These are phyloP conservation scores for Naumovozyma dairenensis DNA, from an alignment of 805 yeast species.

Conservation along the genomic window DNA sequence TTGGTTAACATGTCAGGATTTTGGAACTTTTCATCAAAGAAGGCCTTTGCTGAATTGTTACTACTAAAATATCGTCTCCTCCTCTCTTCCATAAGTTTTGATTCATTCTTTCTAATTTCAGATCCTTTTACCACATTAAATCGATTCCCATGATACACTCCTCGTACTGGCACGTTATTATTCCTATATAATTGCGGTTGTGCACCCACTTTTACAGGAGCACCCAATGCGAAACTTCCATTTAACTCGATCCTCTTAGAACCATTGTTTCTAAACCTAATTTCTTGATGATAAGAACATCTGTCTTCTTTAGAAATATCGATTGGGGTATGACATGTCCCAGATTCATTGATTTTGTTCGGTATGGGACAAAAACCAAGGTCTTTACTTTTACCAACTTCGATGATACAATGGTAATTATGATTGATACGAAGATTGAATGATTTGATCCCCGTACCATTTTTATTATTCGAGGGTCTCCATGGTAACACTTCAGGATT, in stretches of 20 bases:
- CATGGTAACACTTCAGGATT: slow-evolving; percentile 57
- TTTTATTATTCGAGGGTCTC: slow-evolving; percentile 19
- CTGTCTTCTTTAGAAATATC: slow-evolving; percentile 42
- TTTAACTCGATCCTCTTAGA: slow-evolving; percentile 72
- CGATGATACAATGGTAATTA: slow-evolving; percentile 45
- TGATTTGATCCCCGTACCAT: slow-evolving; percentile 22
- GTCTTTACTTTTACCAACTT: slow-evolving; percentile 62
- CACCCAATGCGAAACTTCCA: slow-evolving; percentile 45
- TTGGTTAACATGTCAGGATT: slow-evolving; percentile 38
- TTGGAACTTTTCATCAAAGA: slow-evolving; percentile 40
- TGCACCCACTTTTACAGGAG: slow-evolving; percentile 41
- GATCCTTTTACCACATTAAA: slow-evolving; percentile 9
- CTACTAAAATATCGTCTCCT: slow-evolving; percentile 31
- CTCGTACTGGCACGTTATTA: not conserved
- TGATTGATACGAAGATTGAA: slow-evolving; percentile 51
- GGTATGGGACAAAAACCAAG: slow-evolving; percentile 56
- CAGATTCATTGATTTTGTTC: slow-evolving; percentile 40
- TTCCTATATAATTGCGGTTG: slow-evolving; percentile 34
- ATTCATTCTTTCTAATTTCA: slow-evolving; percentile 21
- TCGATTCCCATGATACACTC: too few species aligned
- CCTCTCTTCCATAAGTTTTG: slow-evolving; percentile 1
- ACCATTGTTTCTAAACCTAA: slow-evolving; percentile 39
- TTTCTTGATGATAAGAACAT: slow-evolving; percentile 67
- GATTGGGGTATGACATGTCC: slow-evolving; percentile 50
- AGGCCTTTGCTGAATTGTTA: slow-evolving; percentile 38